Evolutionary conservation across 2,329 filamentous ascomycete genomes (phyloP), one percentile per base, ranked within the genome.

Genomic region (Clonostachys sp.): DNA sequence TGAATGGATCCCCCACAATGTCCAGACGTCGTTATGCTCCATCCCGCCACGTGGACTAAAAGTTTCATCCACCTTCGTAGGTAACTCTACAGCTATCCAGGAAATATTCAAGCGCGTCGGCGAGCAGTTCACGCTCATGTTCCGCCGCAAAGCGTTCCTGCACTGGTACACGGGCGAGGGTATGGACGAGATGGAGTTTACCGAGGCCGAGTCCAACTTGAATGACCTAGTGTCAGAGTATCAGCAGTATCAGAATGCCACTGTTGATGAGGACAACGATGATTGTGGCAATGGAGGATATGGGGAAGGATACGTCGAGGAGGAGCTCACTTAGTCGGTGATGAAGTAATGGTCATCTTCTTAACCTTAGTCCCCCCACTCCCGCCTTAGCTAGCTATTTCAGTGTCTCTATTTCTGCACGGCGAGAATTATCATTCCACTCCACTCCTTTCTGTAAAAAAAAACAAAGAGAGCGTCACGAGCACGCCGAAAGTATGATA

Each of bases 171-270:
- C 94, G 84, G 91, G 91, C 68, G 94, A 99, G 84, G 94, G 94
- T 79, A 99, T 99, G 94, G 94, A 99, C 77, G 94, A 99, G 87
- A 97, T 99, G 94, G 94, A 99, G 81, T 99, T 99, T 82, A 99
- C 94, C 69, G 94, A 99, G 84, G 94, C 94, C 62, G 94, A 99
- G 86, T 95, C 89, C 77, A 99, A 99, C 83, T 97, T 99, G 94
- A 97, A 99, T 81, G 94, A 99, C 74, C 80, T 99, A 68, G 92
- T 99, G 64, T 95, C 91, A 53, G 94, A 99, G 76, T 99, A 99
- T 82, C 94, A 97, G 84, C 94, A 99, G 77, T 99, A 99, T 86
- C 94, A 99, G 84, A 94, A 99, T 74, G 94, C 94, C 69, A 89
- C 89, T 65, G 84, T 96, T 74, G 95, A 94, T 53, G 94, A 97